A percentile compares a stretch with the other conserved stretches of the same genome.
Conservation (phyloP, 2,329 filamentous ascomycete genomes). For the Fusarium devonianum region DNA sequence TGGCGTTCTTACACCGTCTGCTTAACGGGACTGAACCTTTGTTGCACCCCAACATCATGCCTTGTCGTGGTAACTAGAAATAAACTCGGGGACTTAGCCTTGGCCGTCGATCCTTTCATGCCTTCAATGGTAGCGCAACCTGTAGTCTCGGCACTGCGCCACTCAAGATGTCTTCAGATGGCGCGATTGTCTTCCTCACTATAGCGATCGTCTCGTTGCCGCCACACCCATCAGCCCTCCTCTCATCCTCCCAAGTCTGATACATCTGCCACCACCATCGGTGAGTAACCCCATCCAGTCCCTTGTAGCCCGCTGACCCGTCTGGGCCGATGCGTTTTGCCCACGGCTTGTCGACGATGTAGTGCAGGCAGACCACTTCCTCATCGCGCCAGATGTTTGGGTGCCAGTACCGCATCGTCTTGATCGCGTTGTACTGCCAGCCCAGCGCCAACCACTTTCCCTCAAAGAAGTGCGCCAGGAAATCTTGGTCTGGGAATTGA, state of each 20-base stretch:
- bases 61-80: too few relatives aligned
- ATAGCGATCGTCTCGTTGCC: conserved; percentile 15
- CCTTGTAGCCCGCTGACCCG: conserved; percentile 29
- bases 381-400: conserved; percentile 33
- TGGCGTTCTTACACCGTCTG: too few relatives aligned
- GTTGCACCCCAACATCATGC: too few relatives aligned
- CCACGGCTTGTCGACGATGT: conserved; percentile 37
- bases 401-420: conserved; percentile 38
- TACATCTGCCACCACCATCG: conserved; percentile 36
- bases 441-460: conserved; percentile 31
- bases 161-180: not conserved
- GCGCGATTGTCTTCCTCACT: conserved; percentile 11
- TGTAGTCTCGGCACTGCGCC: not conserved
- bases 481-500: conserved; percentile 35
- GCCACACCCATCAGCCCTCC: conserved; percentile 1
- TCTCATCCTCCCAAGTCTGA: conserved; percentile 27
- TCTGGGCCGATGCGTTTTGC: conserved; percentile 20
- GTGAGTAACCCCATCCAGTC: conserved; percentile 27
- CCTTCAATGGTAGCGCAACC: conserved; percentile 9
- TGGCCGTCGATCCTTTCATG: not conserved
- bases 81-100: too few relatives aligned
- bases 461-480: conserved; percentile 27
- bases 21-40: too few relatives aligned
- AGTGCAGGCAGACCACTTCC: conserved; percentile 32
- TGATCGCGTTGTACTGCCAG: conserved; percentile 37